Evolutionary conservation across 495 filamentous ascomycete species (phyloP), one percentile per base, ranked within the genome.

Genomic region (Penicillium verhagenii): DNA sequence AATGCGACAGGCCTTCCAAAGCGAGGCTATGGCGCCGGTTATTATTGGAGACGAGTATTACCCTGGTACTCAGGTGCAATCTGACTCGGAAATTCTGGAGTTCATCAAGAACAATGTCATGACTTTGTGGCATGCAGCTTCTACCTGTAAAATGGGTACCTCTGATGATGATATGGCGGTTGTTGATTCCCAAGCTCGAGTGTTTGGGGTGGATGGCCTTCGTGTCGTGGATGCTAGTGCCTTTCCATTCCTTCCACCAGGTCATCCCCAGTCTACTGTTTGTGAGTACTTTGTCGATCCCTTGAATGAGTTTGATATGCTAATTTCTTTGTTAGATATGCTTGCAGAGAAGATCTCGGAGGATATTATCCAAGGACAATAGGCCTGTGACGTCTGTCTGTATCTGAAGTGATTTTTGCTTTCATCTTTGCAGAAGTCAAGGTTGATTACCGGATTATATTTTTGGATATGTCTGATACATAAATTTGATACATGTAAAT

Each of bases 191-290:
- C 60, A 72, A 9, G 78, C 71, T 0, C 70, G 70, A 25, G 85
- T 87, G 0, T 67, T 68, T 51, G 83, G 83, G 0, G 79, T 84
- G 0, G 50, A 70, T 1, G 65, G 70, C 1, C 47, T 87, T 45
- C 71, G 82, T 16, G 78, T 86, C 13, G 82, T 87, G 3, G 84
- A 87, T 72, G 79, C 78, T 0, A 73, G 70, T 23, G 65, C 75
- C 5, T 81, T 86, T 53, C 76, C 83, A 0, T 72, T 85, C 10
- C 50, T 80, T 5, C 72, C 75, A 1, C 79, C 82, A 6, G 81
- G 80, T 1, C 79, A 83, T 61, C 82, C 81, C 9, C 63, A 72
- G 53, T 58, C 73, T 3, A 75, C 72, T 10, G 70, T 82, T 53
- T 83, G 70, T 69, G 46, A 65, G 63, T 60, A 56, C 38, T 9